A percentile compares a stretch with the other conserved stretches of the same genome.
Conservation (phyloP, 306 rosid species). For the Quercus aquifolioides region DNA sequence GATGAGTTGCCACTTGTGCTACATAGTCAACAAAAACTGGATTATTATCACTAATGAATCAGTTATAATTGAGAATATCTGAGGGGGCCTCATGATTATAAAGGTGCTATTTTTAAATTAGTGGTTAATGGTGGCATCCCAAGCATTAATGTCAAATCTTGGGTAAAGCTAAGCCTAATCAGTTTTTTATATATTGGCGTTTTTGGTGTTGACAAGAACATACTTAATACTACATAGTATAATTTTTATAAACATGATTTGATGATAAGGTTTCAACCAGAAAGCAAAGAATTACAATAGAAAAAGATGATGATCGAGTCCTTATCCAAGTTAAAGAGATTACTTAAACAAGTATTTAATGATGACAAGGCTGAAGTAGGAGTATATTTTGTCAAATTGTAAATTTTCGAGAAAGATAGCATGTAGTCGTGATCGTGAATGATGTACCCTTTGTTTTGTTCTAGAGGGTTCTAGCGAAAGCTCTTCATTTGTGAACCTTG, state of each 20-base stretch:
- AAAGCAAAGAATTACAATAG: constrained; percentile 17
- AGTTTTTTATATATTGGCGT: neutral
- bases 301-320: constrained; percentile 2
- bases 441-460: neutral
- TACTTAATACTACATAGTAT: neutral
- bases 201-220: constrained; percentile 8
- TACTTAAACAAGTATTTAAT: neutral
- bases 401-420: neutral
- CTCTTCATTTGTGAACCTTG: constrained; percentile 18
- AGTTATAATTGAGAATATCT: neutral
- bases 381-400: neutral
- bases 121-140: constrained; percentile 10
- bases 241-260: constrained; percentile 11
- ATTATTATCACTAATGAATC: neutral
- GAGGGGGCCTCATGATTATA: neutral
- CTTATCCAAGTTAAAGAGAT: neutral
- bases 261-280: constrained; percentile 15
- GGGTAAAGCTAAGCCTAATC: neutral
- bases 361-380: neutral
- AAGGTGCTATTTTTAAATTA: neutral
- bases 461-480: neutral
- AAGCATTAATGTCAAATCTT: constrained; percentile 17
- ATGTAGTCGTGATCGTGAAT: neutral
- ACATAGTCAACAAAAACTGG: neutral
- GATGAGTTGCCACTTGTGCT: constrained; percentile 5